Evolutionary conservation across 331 rosid genomes (phyloP).

Genomic region (Cydonia oblonga): DNA sequence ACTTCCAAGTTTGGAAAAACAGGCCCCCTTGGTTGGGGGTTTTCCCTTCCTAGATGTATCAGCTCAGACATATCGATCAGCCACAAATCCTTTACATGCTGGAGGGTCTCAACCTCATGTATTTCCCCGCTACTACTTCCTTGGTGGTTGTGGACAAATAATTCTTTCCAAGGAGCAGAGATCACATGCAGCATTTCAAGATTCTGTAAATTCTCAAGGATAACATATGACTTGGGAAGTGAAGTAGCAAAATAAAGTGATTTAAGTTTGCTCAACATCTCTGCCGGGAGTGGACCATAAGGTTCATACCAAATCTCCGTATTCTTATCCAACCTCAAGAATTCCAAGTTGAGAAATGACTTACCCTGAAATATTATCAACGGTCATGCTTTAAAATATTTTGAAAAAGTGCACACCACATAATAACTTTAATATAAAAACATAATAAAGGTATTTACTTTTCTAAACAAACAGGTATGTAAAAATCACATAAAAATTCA

Average conservation of each 20-base stretch:
- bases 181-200: no score
- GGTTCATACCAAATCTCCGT: neutral
- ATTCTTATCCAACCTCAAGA: no score
- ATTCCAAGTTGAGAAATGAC: neutral
- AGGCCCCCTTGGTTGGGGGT: neutral
- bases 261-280: neutral
- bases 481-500: no score
- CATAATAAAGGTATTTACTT: no score
- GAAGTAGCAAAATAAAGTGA: accelerated
- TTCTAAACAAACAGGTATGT: no score
- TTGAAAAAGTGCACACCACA: no score
- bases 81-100: neutral
- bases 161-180: no score
- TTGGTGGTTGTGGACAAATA: neutral
- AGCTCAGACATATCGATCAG: accelerated
- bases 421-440: no score
- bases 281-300: neutral
- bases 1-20: neutral
- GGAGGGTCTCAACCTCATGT: no score
- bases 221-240: neutral
- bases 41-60: neutral
- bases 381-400: no score
- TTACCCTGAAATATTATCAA: neutral
- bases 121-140: neutral
- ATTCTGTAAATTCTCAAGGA: neutral